These are phyloP conservation scores for Lyophyllum semitale DNA, from an alignment of 768 basidiomycete species.

Conservation along the genomic window DNA sequence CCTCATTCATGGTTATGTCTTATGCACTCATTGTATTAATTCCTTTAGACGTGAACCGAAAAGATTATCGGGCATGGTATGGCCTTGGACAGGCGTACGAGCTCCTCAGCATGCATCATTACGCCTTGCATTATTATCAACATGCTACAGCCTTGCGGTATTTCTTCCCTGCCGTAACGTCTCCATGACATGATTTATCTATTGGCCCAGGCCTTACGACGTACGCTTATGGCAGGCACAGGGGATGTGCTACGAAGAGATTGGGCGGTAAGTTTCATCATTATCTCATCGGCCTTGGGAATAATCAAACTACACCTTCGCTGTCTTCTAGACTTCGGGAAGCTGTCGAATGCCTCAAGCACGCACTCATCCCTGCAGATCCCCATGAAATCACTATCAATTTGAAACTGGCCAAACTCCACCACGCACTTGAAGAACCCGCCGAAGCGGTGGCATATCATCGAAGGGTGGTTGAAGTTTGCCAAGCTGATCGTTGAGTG, in stretches of 20 bases:
- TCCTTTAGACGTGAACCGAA: conserved; percentile 83
- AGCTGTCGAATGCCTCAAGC: conserved; percentile 89
- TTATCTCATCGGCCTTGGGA: not conserved
- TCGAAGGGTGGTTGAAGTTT: conserved; percentile 76
- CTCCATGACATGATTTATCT: conserved; percentile 2
- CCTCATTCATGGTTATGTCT: not conserved
- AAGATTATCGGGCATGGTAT: conserved; percentile 98
- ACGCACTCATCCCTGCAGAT: conserved; percentile 83
- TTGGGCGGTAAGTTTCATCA: conserved; percentile 63
- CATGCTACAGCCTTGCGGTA: conserved; percentile 91
- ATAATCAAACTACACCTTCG: not conserved
- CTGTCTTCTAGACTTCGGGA: conserved; percentile 67
- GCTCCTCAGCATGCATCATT: conserved; percentile 93
- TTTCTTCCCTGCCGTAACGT: conserved; percentile 8
- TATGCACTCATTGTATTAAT: not conserved
- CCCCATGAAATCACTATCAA: conserved; percentile 74
- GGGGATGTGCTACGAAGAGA: conserved; percentile 91
- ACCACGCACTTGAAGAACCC: conserved; percentile 65
- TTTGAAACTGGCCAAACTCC: conserved; percentile 73
- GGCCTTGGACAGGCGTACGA: conserved; percentile 98
- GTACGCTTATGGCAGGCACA: conserved; percentile 95
- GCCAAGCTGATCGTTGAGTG: conserved; percentile 59
- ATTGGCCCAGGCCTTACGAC: conserved; percentile 78
- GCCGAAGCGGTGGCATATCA: conserved; percentile 78
- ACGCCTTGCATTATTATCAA: conserved; percentile 95